Base-by-base conservation (phyloP, 2,329 filamentous ascomycete genomes). In the Aspergillus amoenus region DNA sequence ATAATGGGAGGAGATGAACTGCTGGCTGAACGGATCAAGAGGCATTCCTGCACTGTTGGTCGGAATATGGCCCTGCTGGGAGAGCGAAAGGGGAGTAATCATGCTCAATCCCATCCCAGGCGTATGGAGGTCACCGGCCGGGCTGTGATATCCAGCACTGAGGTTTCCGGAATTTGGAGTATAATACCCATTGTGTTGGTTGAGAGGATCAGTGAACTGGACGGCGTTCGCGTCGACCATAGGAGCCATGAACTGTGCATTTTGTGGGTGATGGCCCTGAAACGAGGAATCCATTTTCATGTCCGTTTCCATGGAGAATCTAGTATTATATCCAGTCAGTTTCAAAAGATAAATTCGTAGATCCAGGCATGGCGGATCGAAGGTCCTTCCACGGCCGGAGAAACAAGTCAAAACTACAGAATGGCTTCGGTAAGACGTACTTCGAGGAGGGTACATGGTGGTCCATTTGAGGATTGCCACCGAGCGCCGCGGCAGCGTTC, bases 201-300 rank as follows among this genome's bases (percentile, higher is more conserved):
- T 91, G 62, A 88, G 86, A 69, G 96, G 93, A 55, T 83, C 82
- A 58, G 86, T 82, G 75, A 96, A 97, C 22, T 86, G 85, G 72
- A 91, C 91, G 30, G 90, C 89, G 72, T 88, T 91, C 17, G 91
- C 87, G 70, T 97, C 93, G 70, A 97, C 83, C 56, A 96, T 80
- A 21, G 92, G 94, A 4, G 93, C 91, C 2, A 93, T 96, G 69
- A 96, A 92, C 64, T 89, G 85, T 87, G 93, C 94, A 65, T 97
- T 92, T 68, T 89, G 87, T 42, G 88, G 84, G 17, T 87, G 89
- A 71, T 89, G 85, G 44, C 13, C 50, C 5, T 91, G 91, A 3
- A 91, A 96, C 18, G 90, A 88, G 69, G 96, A 91, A 68, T 89
- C 85, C 74, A 94, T 89, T 72, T 90, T 91, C 62, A 84, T 75